Conservation (phyloP, 176 grass and related monocot species). For the Bothriochloa decipiens region DNA sequence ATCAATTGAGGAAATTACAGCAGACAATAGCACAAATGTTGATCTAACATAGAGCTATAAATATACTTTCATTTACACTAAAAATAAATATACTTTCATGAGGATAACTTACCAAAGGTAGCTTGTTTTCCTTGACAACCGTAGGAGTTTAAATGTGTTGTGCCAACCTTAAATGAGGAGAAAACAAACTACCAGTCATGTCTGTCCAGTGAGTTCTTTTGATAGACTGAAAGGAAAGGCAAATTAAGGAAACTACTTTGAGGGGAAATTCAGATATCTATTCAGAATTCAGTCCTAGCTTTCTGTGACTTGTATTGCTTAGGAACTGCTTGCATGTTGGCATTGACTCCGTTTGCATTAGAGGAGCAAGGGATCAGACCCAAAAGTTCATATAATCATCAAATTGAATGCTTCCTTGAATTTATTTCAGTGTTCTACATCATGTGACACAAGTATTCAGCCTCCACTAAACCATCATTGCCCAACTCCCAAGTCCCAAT, state of each 20-base stretch:
- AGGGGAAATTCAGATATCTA: conserved; percentile 1
- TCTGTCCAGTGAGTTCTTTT: neutral
- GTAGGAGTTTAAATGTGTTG: too few species aligned
- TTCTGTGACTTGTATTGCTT: neutral
- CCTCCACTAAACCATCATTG: conserved; percentile 25
- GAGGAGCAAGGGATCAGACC: neutral
- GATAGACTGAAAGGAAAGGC: neutral
- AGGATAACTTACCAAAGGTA: too few species aligned
- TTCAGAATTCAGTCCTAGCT: neutral
- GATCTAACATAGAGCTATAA: too few species aligned
- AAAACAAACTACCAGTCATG: neutral
- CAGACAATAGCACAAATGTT: too few species aligned
- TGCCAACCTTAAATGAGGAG: neutral
- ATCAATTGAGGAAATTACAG: too few species aligned
- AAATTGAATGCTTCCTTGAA: conserved; percentile 38
- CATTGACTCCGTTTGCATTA: conserved; percentile 39
- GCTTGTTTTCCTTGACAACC: too few species aligned
- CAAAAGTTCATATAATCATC: neutral
- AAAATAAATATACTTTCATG: too few species aligned
- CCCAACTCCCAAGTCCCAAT: conserved; percentile 32
- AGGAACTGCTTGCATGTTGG: neutral
- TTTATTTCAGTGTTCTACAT: conserved; percentile 47
- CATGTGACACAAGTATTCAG: conserved; percentile 30
- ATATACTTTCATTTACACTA: too few species aligned
- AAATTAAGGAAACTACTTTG: neutral